Evolutionary conservation across 257 asterid genomes (phyloP).

Genomic region (Orobanche coerulescens): DNA sequence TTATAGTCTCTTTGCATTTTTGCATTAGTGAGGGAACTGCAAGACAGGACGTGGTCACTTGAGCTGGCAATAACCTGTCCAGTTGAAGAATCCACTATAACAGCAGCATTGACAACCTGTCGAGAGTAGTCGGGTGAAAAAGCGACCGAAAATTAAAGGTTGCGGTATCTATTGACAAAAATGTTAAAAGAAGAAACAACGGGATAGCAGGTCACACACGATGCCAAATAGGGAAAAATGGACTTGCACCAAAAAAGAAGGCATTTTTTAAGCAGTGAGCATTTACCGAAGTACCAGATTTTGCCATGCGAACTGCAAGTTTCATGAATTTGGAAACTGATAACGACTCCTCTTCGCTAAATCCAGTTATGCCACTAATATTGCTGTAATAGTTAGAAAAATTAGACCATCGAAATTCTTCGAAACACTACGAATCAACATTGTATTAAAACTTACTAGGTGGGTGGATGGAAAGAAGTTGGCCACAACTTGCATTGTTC

Average conservation of each 20-base stretch:
- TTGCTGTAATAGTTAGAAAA: conserved; percentile 44
- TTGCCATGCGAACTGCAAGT: conserved; percentile 53
- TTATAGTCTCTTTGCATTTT: conserved; percentile 21
- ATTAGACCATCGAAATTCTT: conserved; percentile 11
- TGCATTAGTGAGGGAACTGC: conserved; percentile 22
- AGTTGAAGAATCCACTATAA: conserved; percentile 83
- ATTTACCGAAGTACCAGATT: conserved; percentile 48
- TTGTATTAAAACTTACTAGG: conserved; percentile 48
- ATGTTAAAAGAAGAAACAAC: background rate
- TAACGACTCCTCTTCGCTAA: conserved; percentile 55
- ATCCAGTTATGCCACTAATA: conserved; percentile 85
- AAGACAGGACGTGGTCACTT: conserved; percentile 42
- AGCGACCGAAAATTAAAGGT: background rate
- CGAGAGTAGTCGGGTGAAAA: conserved; percentile 17
- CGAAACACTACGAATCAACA: background rate
- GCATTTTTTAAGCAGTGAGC: conserved; percentile 5
- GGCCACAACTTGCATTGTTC: conserved; percentile 98
- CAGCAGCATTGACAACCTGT: conserved; percentile 81
- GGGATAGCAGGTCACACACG: no score
- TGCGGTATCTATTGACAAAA: background rate
- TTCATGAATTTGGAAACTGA: conserved; percentile 60
- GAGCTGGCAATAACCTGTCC: conserved; percentile 67
- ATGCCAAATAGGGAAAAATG: background rate
- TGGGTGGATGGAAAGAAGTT: conserved; percentile 92
- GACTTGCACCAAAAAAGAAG: background rate